These are phyloP conservation scores for Phytophthora cactorum DNA, from an alignment of 352 stramenopile genomes.

Conservation along the genomic window DNA sequence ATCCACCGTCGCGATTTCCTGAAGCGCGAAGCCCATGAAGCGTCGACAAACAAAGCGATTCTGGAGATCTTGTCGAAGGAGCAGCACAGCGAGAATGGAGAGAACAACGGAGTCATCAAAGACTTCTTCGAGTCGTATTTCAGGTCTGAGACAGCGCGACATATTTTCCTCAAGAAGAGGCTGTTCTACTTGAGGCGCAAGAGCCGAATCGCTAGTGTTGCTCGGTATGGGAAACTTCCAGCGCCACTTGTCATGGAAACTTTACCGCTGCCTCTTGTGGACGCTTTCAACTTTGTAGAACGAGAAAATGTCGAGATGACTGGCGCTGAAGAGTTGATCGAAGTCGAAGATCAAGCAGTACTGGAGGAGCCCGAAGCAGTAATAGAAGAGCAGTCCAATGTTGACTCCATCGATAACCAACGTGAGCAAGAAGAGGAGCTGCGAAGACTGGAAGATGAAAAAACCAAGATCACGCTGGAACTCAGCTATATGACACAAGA, in stretches of 20 bases:
- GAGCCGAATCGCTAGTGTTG: constrained; percentile 46
- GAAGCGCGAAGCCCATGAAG: constrained; percentile 52
- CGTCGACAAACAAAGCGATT: constrained; percentile 44
- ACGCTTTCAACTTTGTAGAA: constrained; percentile 43
- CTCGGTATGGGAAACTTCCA: constrained; percentile 51
- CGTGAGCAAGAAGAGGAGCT: constrained; percentile 32
- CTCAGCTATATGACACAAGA: constrained; percentile 38
- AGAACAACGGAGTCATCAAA: constrained; percentile 16
- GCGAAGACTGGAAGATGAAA: constrained; percentile 23
- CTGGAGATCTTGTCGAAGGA: constrained; percentile 44
- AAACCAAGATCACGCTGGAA: constrained; percentile 28
- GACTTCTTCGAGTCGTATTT: constrained; percentile 62
- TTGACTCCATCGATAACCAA: constrained; percentile 20
- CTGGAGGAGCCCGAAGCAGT: constrained; percentile 12
- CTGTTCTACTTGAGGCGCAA: constrained; percentile 51
- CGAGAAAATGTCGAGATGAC: constrained; percentile 13
- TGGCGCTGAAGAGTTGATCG: constrained; percentile 12
- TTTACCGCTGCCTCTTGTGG: constrained; percentile 35
- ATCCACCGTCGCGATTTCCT: constrained; percentile 62
- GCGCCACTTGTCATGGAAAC: constrained; percentile 54
- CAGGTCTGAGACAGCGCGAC: constrained; percentile 39
- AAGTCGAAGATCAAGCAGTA: constrained; percentile 19
- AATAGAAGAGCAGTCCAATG: constrained; percentile 8
- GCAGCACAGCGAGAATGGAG: constrained; percentile 16
- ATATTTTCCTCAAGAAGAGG: constrained; percentile 61